A percentile compares a stretch with the other conserved stretches of the same genome.
phyloP scores from a whole-genome alignment of 1,284 basidiomycete species.

The Tremellales sp. region DNA sequence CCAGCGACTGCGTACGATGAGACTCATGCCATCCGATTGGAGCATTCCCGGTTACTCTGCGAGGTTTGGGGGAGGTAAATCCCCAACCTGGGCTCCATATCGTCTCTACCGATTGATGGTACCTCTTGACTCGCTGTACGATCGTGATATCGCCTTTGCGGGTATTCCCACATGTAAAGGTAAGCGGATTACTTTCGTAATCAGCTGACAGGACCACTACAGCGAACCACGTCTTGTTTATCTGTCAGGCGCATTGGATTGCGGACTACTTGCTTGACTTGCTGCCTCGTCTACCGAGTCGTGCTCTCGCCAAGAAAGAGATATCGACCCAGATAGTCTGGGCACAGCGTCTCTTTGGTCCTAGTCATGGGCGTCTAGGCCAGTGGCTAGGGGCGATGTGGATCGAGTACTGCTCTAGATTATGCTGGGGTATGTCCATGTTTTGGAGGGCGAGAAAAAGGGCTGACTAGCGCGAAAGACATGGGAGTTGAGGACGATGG shows the following conservation, averaged over 20 bases:
- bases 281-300: constrained; percentile 14
- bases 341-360: constrained; percentile 22
- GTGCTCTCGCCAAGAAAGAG: constrained; percentile 13
- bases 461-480: constrained; percentile 7
- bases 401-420: constrained; percentile 21
- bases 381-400: constrained; percentile 20
- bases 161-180: constrained; percentile 10
- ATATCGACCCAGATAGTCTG: constrained; percentile 21
- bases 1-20: constrained; percentile 9
- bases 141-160: constrained; percentile 19
- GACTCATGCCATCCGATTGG: constrained; percentile 13
- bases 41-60: constrained; percentile 8
- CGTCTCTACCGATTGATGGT: constrained; percentile 21
- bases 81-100: constrained; percentile 10
- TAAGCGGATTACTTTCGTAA: background rate
- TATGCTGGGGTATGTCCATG: constrained; percentile 16
- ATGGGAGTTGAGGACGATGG: constrained; percentile 19
- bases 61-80: constrained; percentile 5
- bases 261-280: constrained; percentile 22
- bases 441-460: background rate
- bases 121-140: constrained; percentile 13
- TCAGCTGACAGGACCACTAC: constrained; percentile 1
- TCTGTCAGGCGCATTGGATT: constrained; percentile 25
- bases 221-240: constrained; percentile 22
- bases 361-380: constrained; percentile 18